Conservation (phyloP, 1,284 basidiomycete species). For the Ganoderma multipileum region DNA sequence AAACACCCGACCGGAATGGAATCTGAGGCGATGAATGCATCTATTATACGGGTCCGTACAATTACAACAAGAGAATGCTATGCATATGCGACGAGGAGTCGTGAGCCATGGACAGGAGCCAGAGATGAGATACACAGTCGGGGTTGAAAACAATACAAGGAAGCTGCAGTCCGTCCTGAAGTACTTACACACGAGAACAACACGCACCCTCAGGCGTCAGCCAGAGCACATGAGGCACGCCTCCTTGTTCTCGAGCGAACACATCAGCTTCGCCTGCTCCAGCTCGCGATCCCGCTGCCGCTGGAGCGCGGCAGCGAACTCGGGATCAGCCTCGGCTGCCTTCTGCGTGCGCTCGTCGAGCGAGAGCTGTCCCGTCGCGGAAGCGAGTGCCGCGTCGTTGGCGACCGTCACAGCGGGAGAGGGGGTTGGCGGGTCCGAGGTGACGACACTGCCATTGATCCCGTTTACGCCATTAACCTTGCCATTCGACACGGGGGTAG, state of each 20-base stretch:
- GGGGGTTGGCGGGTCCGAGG: constrained; percentile 28
- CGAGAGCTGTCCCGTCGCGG: constrained; percentile 26
- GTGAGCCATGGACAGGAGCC: constrained; percentile 22
- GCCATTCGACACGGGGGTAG: constrained; percentile 27
- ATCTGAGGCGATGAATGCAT: background rate
- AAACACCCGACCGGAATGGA: background rate
- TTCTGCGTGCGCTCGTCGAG: constrained; percentile 54
- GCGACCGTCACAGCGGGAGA: constrained; percentile 20
- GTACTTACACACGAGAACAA: constrained; percentile 6
- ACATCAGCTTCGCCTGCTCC: constrained; percentile 83
- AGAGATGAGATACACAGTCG: constrained; percentile 4
- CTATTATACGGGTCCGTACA: constrained; percentile 14
- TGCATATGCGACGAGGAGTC: constrained; percentile 18
- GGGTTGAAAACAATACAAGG: constrained; percentile 19
- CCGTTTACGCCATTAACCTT: constrained; percentile 7
- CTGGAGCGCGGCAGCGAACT: constrained; percentile 83
- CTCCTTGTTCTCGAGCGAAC: constrained; percentile 90
- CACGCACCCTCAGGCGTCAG: constrained; percentile 57
- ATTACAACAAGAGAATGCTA: constrained; percentile 18
- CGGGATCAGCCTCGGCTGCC: constrained; percentile 72
- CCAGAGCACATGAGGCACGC: constrained; percentile 88
- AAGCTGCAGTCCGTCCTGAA: constrained; percentile 18
- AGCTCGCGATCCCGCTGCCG: constrained; percentile 78
- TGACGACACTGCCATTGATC: background rate
- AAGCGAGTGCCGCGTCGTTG: constrained; percentile 26